Base-by-base conservation (phyloP, 345 rosid genomes). In the Eucalyptus decipiens region DNA sequence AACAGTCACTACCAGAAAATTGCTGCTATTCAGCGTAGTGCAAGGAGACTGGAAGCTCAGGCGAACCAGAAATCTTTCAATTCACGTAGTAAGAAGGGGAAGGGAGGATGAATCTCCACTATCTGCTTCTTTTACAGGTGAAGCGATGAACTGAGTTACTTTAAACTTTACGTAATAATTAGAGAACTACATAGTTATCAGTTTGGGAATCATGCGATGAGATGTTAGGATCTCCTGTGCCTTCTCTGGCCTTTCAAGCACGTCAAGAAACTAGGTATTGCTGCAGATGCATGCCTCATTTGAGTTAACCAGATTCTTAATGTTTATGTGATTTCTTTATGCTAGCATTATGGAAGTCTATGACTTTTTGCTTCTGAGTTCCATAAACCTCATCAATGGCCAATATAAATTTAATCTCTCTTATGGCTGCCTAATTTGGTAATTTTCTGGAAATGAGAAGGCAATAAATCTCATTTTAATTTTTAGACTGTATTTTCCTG, bases 31-130 rank as follows among this genome's bases (percentile, higher is more conserved):
- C 94, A 94, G 91, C 95, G 95, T 9, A 85, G 94, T 9, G 95
- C 96, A 8, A 94, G 93, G 92, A 95, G 93, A 91, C 90, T 95
- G 88, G 98, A 95, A 17, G 94, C 94, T 89, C 93, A 91, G 90
- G 88, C 58, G 76, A 90, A 91, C 85, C 93, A 88, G 87, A 90
- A 87, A 86, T 88, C 88, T 37, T 85, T 89, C 86, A 86, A 90
- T 17, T 49, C 94, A 51, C 85, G 94, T 88, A 92, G 89, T 67
- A 91, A 92, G 94, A 94, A 85, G 92, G 93, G 92, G 85, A 90
- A 88, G 85, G 92, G 92, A 88, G 88, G 93, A 92, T 93, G 91
- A 92, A 88, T 43, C 85, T 60, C 62, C 30, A 23, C 85, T 76
- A 2, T 21, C 45, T 40, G 47, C 47, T 86, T 52, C 87, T 58